Evolutionary conservation across 192 early-diverging fungal species (phyloP), one percentile per base, ranked within the genome.

Genomic region (Funneliformis mosseae): DNA sequence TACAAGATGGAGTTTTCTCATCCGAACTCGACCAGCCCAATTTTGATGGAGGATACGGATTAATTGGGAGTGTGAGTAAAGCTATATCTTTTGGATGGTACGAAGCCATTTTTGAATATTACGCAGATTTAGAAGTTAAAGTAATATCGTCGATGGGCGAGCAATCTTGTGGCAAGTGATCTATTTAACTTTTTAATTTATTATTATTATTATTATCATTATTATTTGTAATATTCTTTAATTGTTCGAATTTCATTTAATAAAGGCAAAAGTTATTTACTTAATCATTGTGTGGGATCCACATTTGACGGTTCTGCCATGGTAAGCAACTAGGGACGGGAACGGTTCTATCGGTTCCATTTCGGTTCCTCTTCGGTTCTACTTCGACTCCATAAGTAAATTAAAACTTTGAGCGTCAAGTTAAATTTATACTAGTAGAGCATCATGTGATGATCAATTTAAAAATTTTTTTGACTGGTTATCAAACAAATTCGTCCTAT

Each of bases 121-220:
- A 76, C 67, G 80, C 64, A 11, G 28, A 76, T 38, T 16, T 69
- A 39, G 43, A 74, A 27, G 72, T 81, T 10, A 81, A 81, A 55
- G 80, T 75, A 4, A 61, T 81, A n/a, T 81, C 80, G 2, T 69
- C 64, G 4, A 81, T 81, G 80, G 80, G 80, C 4, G 80, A 81
- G 28, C 80, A 81, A 74, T 81, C 80, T 1, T 76, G 73, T 12
- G 80, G 80, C 5, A 73, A 80, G 33, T 61, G 28, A 28, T 33
- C 39, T 74, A 41, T 21, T 62, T 9, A 14, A 61, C 12, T 39
- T 33, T 5, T 61, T 28, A 6, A n/a, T n/a, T n/a, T n/a, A n/a
- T n/a, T n/a, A n/a, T n/a, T n/a, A n/a, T n/a, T n/a, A n/a, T n/a
- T n/a, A n/a, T n/a, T 18, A 61, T 76, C 4, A 21, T 16, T 3